Percentiles rank a stretch among this genome's conserved stretches.
Conservation (phyloP, 352 stramenopile species). For the Blastocystis sp. region DNA sequence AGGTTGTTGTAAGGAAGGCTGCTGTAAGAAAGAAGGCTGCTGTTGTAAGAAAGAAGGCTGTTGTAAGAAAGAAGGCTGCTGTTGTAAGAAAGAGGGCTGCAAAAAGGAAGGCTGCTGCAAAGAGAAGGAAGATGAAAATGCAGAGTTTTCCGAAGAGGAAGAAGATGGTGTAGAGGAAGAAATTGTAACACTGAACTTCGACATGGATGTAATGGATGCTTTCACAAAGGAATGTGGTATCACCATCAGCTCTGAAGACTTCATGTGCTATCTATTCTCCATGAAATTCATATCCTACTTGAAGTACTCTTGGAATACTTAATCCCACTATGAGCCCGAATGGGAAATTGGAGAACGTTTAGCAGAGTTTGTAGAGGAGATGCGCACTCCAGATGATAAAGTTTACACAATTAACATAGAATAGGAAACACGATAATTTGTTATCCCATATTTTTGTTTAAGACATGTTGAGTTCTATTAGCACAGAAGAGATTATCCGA, state of each 20-base stretch:
- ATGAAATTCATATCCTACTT: constrained; percentile 58
- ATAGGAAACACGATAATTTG: background rate
- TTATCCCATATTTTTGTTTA: background rate
- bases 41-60: background rate
- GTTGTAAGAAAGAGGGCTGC: background rate
- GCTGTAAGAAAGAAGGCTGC: background rate
- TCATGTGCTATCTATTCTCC: constrained; percentile 20
- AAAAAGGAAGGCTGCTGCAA: background rate
- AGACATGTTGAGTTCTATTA: background rate
- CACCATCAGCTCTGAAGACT: constrained; percentile 38
- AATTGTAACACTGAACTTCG: background rate
- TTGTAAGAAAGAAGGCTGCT: background rate
- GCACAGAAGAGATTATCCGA: background rate
- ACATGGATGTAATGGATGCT: constrained; percentile 46
- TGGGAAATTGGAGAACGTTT: background rate
- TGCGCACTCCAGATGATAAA: constrained; percentile 2
- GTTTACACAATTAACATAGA: background rate
- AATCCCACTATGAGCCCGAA: background rate
- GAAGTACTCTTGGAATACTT: background rate
- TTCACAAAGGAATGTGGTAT: constrained; percentile 40
- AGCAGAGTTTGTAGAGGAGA: constrained; percentile 3
- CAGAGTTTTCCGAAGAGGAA: background rate
- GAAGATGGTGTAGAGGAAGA: constrained; percentile 46
- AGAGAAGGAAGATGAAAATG: background rate
- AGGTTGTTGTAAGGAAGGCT: background rate